Evolutionary conservation across 2,329 filamentous ascomycete species (phyloP).

Genomic region (Podosphaera xanthii): DNA sequence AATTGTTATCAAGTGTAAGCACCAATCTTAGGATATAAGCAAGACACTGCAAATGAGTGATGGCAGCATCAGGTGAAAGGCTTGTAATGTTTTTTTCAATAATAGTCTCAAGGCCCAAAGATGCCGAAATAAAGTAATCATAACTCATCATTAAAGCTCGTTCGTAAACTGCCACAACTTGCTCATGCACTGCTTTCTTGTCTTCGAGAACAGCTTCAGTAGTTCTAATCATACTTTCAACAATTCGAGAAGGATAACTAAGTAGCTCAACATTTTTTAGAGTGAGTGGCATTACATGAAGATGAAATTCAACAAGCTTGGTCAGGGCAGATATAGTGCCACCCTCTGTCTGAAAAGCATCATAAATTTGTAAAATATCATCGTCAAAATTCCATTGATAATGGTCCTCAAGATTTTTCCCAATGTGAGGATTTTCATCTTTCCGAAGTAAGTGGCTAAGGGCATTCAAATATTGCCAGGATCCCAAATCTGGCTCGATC

Average conservation of each 20-base stretch:
- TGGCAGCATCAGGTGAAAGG: slow-evolving; percentile 24
- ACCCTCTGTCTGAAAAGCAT: slow-evolving; percentile 15
- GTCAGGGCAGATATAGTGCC: slow-evolving; percentile 23
- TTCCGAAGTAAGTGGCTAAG: slow-evolving; percentile 20
- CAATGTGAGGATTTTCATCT: slow-evolving; percentile 14
- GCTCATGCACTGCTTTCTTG: slow-evolving; percentile 4
- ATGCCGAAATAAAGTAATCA: slow-evolving; percentile 22
- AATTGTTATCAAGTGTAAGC: slow-evolving; percentile 15
- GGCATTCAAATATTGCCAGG: slow-evolving; percentile 23
- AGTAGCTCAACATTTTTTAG: slow-evolving; percentile 22
- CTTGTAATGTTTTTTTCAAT: slow-evolving; percentile 33
- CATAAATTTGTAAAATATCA: slow-evolving; percentile 9
- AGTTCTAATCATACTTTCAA: slow-evolving; percentile 7
- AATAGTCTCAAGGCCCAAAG: slow-evolving; percentile 21
- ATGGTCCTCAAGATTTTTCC: slow-evolving; percentile 16
- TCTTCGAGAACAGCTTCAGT: slow-evolving; percentile 5
- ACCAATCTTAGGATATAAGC: slow-evolving; percentile 20
- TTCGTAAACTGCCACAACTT: slow-evolving; percentile 6
- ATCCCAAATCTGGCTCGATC: slow-evolving; percentile 20
- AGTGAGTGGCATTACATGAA: slow-evolving; percentile 20
- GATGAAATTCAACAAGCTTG: slow-evolving; percentile 21
- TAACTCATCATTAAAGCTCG: slow-evolving; percentile 21
- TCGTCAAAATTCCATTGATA: slow-evolving; percentile 20
- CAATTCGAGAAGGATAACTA: slow-evolving; percentile 12
- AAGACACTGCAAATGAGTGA: slow-evolving; percentile 21